These are phyloP conservation scores for Oldenlandia corymbosa DNA, from an alignment of 257 asterid species.

Conservation along the genomic window DNA sequence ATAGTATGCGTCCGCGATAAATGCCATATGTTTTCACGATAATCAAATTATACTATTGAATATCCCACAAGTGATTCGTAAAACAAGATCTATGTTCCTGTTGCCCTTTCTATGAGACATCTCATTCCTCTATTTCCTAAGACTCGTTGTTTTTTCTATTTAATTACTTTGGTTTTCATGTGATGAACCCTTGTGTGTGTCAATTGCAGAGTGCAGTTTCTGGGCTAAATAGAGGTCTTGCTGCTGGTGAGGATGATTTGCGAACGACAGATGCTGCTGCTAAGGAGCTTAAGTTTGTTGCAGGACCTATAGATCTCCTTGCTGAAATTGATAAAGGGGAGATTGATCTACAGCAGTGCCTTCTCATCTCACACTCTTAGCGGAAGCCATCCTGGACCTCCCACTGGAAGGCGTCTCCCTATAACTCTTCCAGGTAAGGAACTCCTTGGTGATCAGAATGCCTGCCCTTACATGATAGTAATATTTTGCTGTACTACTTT, in stretches of 20 bases:
- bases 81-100: no score
- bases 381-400: conserved; percentile 98
- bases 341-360: conserved; percentile 82
- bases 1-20: no score
- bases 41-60: no score
- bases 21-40: no score
- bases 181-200: conserved; percentile 31
- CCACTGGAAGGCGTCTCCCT: conserved; percentile 92
- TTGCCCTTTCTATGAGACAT: no score
- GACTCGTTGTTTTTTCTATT: not conserved
- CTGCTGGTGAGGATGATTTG: conserved; percentile 73
- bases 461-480: no score
- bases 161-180: not conserved
- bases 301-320: conserved; percentile 58
- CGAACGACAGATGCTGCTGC: conserved; percentile 70
- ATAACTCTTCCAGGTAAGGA: conserved; percentile 72
- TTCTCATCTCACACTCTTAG: conserved; percentile 90
- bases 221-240: conserved; percentile 95
- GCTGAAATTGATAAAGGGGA: conserved; percentile 73
- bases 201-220: conserved; percentile 69
- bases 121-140: not conserved
- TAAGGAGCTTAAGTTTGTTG: conserved; percentile 67
- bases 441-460: no score
- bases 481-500: no score
- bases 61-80: no score